These are phyloP conservation scores for Fusarium fujikuroi DNA, from an alignment of 2,329 filamentous ascomycete species.

Conservation along the genomic window DNA sequence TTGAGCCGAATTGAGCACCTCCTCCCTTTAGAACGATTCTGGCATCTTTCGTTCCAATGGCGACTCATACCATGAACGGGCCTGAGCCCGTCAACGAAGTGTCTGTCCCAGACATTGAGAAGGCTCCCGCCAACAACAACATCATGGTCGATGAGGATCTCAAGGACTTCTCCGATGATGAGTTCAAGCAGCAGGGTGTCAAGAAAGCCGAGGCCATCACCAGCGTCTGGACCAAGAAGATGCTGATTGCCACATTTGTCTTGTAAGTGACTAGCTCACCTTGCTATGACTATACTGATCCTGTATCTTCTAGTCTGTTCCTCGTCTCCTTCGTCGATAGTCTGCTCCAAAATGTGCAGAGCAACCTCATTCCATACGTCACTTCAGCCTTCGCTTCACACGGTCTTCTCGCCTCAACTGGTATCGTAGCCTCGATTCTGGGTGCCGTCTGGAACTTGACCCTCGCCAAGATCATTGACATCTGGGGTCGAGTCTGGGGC, in stretches of 20 bases:
- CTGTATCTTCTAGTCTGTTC: constrained; percentile 49
- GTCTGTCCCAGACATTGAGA: constrained; percentile 22
- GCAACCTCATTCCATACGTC: constrained; percentile 56
- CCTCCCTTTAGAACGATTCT: not conserved
- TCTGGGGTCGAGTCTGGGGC: constrained; percentile 17
- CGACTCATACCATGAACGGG: constrained; percentile 14
- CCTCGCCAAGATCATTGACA: constrained; percentile 19
- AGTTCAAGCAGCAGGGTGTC: constrained; percentile 36
- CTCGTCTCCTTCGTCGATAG: constrained; percentile 62
- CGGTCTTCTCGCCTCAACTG: constrained; percentile 62
- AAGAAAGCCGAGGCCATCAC: constrained; percentile 51
- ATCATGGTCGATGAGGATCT: constrained; percentile 6
- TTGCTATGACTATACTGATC: not conserved
- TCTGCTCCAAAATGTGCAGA: constrained; percentile 45
- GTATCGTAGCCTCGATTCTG: constrained; percentile 56
- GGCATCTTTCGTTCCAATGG: not conserved
- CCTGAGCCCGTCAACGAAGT: constrained; percentile 18
- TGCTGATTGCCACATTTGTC: constrained; percentile 48
- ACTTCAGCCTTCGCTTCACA: constrained; percentile 63
- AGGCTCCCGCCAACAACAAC: constrained; percentile 13
- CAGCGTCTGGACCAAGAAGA: constrained; percentile 51
- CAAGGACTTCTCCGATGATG: constrained; percentile 7
- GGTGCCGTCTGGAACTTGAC: constrained; percentile 6
- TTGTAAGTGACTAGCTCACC: constrained; percentile 36
- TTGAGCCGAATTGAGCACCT: not conserved